phyloP scores from a whole-genome alignment of 495 filamentous ascomycete species.

The Trichoderma reesei region DNA sequence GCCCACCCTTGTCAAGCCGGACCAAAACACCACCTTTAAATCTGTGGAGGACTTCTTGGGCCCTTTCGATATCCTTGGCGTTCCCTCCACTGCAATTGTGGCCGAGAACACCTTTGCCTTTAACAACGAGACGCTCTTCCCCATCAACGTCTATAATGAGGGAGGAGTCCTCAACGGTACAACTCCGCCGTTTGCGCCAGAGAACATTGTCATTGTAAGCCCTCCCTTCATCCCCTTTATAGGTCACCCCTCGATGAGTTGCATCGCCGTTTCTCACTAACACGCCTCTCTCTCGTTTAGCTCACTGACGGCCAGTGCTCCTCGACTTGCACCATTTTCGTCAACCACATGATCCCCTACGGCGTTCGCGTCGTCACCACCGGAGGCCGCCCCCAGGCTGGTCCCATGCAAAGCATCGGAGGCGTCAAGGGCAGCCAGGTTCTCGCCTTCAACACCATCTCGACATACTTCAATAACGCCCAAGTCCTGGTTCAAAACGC shows the following conservation, averaged over 20 bases:
- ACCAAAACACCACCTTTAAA: background rate
- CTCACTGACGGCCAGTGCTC: constrained; percentile 49
- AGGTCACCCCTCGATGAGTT: background rate
- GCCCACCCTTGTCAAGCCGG: background rate
- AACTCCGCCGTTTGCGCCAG: constrained; percentile 16
- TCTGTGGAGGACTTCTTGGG: background rate
- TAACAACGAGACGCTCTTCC: constrained; percentile 20
- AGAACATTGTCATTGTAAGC: constrained; percentile 17
- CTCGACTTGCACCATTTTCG: constrained; percentile 52
- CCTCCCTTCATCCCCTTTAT: background rate
- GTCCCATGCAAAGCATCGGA: constrained; percentile 48
- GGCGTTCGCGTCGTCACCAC: constrained; percentile 37
- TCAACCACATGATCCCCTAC: constrained; percentile 46
- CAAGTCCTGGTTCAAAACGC: constrained; percentile 13
- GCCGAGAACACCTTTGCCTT: constrained; percentile 18
- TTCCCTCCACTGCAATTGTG: constrained; percentile 11
- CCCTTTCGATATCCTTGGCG: background rate
- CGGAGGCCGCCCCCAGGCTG: constrained; percentile 44
- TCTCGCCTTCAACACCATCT: constrained; percentile 18
- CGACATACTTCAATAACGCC: constrained; percentile 6
- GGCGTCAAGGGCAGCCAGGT: constrained; percentile 44
- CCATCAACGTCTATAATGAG: constrained; percentile 13
- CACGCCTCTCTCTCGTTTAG: background rate
- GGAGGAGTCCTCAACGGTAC: constrained; percentile 21
- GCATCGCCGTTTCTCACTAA: background rate